Conservation (phyloP, 257 asterid species). For the Primulina huaijiensis region DNA sequence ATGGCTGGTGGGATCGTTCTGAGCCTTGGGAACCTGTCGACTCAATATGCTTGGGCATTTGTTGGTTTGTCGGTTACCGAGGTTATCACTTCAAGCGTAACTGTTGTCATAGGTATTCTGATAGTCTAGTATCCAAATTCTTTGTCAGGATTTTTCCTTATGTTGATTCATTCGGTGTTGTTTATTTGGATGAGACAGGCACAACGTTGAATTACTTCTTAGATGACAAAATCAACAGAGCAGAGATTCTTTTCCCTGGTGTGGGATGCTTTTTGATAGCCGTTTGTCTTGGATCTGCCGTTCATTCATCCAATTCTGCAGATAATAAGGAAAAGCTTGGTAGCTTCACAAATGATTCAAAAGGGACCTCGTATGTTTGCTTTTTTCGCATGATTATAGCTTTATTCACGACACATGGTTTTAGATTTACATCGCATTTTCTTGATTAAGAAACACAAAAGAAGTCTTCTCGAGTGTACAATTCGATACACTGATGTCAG, state of each 20-base stretch:
- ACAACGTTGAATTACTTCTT: constrained; percentile 85
- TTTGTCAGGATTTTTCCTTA: too few relatives aligned
- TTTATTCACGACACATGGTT: neutral
- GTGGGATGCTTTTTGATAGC: constrained; percentile 91
- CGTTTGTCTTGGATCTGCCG: constrained; percentile 77
- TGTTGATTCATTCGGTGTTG: too few relatives aligned
- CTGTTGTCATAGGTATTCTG: constrained; percentile 76
- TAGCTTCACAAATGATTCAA: constrained; percentile 31
- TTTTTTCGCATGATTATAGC: too few relatives aligned
- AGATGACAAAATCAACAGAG: constrained; percentile 82
- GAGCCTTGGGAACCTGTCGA: constrained; percentile 83
- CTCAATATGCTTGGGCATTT: constrained; percentile 95
- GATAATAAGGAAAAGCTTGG: constrained; percentile 73
- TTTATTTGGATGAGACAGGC: neutral
- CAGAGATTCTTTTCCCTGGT: constrained; percentile 90
- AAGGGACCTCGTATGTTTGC: constrained; percentile 35
- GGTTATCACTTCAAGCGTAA: constrained; percentile 73
- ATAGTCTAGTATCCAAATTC: too few relatives aligned
- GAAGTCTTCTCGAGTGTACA: too few relatives aligned
- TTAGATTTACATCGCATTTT: too few relatives aligned
- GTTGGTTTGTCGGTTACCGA: constrained; percentile 91
- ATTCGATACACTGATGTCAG: neutral
- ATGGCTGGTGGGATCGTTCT: constrained; percentile 89
- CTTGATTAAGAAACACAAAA: too few relatives aligned
- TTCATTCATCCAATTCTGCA: constrained; percentile 75